Conservation (phyloP, 805 yeast genomes). For the Lipomyces yamanashiensis region DNA sequence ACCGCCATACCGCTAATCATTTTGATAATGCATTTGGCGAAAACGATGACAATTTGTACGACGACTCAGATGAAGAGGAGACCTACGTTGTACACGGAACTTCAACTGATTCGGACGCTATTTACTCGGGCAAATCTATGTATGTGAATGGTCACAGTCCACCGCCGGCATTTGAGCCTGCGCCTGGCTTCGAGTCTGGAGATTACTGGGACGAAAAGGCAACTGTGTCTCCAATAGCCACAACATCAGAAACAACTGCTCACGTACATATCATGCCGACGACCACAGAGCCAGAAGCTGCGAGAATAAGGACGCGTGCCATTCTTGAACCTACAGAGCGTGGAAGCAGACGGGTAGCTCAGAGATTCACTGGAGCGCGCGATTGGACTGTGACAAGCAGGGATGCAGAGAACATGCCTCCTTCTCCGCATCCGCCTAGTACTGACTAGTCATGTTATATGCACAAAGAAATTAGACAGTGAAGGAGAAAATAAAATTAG, state of each 20-base stretch:
- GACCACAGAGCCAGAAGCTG: background rate
- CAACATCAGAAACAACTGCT: background rate
- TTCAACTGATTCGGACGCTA: conserved; percentile 15
- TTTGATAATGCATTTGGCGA: background rate
- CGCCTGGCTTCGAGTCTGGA: conserved; percentile 52
- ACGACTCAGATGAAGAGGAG: conserved; percentile 34
- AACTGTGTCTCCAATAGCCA: background rate
- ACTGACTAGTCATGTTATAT: too few species aligned
- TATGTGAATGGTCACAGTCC: conserved; percentile 17
- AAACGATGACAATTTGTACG: conserved; percentile 26
- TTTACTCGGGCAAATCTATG: conserved; percentile 16
- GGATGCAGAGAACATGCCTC: too few species aligned
- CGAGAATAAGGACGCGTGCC: conserved; percentile 6
- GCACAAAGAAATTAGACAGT: too few species aligned
- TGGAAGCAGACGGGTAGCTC: conserved; percentile 13
- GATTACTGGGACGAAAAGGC: conserved; percentile 56
- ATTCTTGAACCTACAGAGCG: conserved; percentile 25
- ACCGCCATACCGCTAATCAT: background rate
- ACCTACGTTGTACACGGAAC: conserved; percentile 21
- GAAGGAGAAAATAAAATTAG: too few species aligned
- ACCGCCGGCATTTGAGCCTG: conserved; percentile 54
- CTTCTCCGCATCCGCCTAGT: too few species aligned
- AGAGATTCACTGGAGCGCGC: conserved; percentile 31
- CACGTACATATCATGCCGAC: background rate
- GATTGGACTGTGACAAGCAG: conserved; percentile 30